A percentile compares a stretch with the other conserved stretches of the same genome.
phyloP scores from a whole-genome alignment of 2,329 filamentous ascomycete species.

The Phoma sp. region DNA sequence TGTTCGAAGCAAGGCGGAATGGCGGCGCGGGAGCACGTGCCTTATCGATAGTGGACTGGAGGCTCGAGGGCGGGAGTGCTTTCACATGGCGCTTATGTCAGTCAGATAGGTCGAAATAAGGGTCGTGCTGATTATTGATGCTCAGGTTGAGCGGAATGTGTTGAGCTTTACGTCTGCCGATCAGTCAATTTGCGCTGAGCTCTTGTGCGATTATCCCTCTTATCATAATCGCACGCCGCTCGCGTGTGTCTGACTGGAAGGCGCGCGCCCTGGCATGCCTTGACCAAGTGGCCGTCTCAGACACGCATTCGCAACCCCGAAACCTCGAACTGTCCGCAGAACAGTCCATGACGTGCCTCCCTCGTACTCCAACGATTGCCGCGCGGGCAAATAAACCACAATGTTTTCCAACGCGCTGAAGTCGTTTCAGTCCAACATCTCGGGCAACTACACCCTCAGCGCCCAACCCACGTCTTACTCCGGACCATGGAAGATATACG shows the following conservation, averaged over 20 bases:
- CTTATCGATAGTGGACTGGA: constrained; percentile 11
- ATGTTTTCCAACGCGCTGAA: constrained; percentile 94
- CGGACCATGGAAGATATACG: constrained; percentile 96
- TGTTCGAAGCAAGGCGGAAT: constrained; percentile 7
- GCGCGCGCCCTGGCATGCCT: constrained; percentile 22
- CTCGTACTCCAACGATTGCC: constrained; percentile 26
- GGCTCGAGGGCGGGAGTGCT: neutral
- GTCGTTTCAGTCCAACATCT: constrained; percentile 93
- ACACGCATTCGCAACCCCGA: constrained; percentile 22
- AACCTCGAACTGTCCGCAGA: constrained; percentile 22
- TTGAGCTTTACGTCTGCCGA: neutral
- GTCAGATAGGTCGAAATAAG: constrained; percentile 8
- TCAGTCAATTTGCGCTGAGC: neutral
- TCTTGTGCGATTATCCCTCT: no score
- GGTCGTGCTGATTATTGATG: constrained; percentile 2
- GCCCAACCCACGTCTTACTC: constrained; percentile 77
- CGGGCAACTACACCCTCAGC: constrained; percentile 86
- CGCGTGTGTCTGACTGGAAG: constrained; percentile 3
- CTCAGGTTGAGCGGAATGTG: constrained; percentile 1
- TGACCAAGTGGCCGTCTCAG: constrained; percentile 32
- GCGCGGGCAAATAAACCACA: constrained; percentile 47
- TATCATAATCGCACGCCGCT: neutral
- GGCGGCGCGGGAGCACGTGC: constrained; percentile 13
- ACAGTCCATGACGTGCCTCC: constrained; percentile 41
- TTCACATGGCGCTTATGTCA: constrained; percentile 13